A percentile compares a stretch with the other conserved stretches of the same genome.
phyloP scores from a whole-genome alignment of 768 basidiomycete species.

The Suillus sp. region DNA sequence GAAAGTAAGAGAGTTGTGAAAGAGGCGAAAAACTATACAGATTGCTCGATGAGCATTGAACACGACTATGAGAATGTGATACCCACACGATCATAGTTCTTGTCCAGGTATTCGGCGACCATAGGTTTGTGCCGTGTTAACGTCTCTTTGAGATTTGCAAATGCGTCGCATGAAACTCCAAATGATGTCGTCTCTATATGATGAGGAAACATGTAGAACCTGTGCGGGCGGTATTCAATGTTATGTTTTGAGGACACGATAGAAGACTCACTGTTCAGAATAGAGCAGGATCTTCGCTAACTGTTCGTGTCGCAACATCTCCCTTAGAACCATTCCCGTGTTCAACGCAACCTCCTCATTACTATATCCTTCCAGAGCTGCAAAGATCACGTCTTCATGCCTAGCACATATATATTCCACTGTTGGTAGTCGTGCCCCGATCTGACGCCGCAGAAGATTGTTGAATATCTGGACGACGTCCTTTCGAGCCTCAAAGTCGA shows the following conservation, averaged over 20 bases:
- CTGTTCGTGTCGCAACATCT: slow-evolving; percentile 94
- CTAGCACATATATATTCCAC: slow-evolving; percentile 89
- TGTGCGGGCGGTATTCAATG: slow-evolving; percentile 29
- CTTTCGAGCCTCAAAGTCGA: slow-evolving; percentile 94
- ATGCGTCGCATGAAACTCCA: slow-evolving; percentile 97
- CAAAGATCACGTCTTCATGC: slow-evolving; percentile 75
- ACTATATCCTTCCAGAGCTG: slow-evolving; percentile 87
- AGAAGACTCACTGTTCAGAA: slow-evolving; percentile 83
- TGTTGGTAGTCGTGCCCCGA: slow-evolving; percentile 93
- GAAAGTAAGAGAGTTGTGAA: slow-evolving; percentile 93
- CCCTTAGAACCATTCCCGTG: slow-evolving; percentile 96
- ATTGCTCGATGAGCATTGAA: slow-evolving; percentile 1
- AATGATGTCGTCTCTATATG: slow-evolving; percentile 98
- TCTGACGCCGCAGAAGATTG: slow-evolving; percentile 86
- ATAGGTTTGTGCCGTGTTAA: slow-evolving; percentile 96
- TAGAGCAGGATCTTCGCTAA: slow-evolving; percentile 87
- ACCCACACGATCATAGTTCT: slow-evolving; percentile 91
- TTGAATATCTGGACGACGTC: slow-evolving; percentile 89
- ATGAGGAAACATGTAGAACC: slow-evolving; percentile 95
- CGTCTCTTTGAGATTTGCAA: slow-evolving; percentile 96
- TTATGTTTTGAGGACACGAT: slow-evolving; percentile 3
- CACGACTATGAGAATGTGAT: neutral
- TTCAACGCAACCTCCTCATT: slow-evolving; percentile 97
- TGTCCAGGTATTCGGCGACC: slow-evolving; percentile 96
- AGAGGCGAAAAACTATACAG: slow-evolving; percentile 85